Evolutionary conservation across 2,329 filamentous ascomycete species (phyloP), one percentile per base, ranked within the genome.

Genomic region (Fusarium praegraminearum): DNA sequence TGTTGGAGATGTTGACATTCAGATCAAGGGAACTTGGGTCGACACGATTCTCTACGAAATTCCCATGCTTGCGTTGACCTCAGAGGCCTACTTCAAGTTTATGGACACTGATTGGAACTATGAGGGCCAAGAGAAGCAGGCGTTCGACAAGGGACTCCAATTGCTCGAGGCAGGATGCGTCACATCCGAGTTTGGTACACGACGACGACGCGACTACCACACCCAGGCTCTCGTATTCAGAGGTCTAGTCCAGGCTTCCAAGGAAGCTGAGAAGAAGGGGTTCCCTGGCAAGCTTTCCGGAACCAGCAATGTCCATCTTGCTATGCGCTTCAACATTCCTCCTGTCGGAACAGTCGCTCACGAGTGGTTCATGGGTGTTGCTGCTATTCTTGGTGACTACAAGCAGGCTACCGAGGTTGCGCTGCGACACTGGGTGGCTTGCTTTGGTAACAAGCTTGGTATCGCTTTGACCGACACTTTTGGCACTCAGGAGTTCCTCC

Each of bases 311-410:
- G 96, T 99, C 6, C 95, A 98, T 78, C 89, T 99, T 71, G 96
- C 96, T 13, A 97, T 97, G 93, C 91, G 93, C 75, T 95, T 97
- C 80, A 90, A 89, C 45, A 89, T 98, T 46, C 83, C 89, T 5
- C 94, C 96, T 0, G 88, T 98, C 15, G 96, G 96, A 7, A 99
- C 96, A 0, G 87, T 89, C 3, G 96, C 96, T 1, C 96, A 99
- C 77, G 96, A 99, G 81, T 99, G 96, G 96, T 98, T 98, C 83
- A 99, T 99, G 96, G 94, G 93, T 43, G 95, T 97, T 67, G 96
- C 96, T 1, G 94, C 96, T 40, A 93, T 98, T 73, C 93, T 91
- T 7, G 87, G 93, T 67, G 88, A 98, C 80, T 99, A 99, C 77
- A 87, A 89, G 72, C 85, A 87, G 66, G 94, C 96, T 5, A 97